Base-by-base conservation (phyloP, 805 yeast species). In the Blastobotrys peoriensis region DNA sequence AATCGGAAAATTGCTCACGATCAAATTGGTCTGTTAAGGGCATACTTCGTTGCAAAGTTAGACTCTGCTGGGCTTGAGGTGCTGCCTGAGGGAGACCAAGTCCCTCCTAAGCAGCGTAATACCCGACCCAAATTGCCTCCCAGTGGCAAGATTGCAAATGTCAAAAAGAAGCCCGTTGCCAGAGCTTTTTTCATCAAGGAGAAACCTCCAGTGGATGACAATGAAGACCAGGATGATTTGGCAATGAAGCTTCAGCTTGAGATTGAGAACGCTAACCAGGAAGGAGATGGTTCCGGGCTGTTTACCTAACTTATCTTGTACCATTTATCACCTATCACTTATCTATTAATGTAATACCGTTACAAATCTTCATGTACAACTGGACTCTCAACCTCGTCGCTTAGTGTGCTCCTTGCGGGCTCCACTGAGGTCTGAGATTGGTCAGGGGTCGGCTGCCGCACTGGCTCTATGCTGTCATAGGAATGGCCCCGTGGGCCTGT, bases 91-190 rank as follows among this genome's bases (percentile, higher is more conserved):
- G 96, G 89, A 56, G 96, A 86, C 15, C 89, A 84, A 45, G 70
- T 86, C 53, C 88, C 95, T 0, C 78, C 81, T 45, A 87, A 86
- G 57, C 85, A 80, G 53, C 73, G 89, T 45, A 80, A 81, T 49
- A 73, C 74, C 22, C 72, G 89, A 52, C 83, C 95, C 1, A 81
- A 88, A 56, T 67, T 93, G 41, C 96, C 97, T 9, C 96, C 96
- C 4, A 84, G 86, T 23, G 96, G 96, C 30, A 87, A 83, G 62
- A 84, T 89, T 30, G 65, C 83, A 3, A 74, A 77, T 0, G 65
- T 76, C 4, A 87, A 86, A 65, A 86, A 81, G 66, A 50, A 50
- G 52, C 54, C 55, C 9, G 18, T 58, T 19, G 49, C 49, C 33
- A 49, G 48, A 20, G 62, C 56, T 5, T 60, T 48, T 35, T 44